phyloP scores from a whole-genome alignment of 2,329 filamentous ascomycete genomes.

The Chrysoporthe cubensis region DNA sequence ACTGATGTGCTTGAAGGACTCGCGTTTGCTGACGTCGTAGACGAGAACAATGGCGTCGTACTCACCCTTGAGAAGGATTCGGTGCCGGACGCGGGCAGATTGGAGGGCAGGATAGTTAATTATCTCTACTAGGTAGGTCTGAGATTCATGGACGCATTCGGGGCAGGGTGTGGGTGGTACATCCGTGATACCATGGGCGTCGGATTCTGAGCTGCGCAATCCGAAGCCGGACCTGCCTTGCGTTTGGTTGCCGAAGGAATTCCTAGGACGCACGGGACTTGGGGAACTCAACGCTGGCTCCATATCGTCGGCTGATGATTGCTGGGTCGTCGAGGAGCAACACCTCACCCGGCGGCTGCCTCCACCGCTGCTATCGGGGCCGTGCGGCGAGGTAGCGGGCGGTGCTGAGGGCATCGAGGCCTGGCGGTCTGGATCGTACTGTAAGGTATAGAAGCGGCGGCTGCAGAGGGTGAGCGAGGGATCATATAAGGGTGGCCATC shows the following conservation, averaged over 20 bases:
- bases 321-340: neutral
- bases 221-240: neutral
- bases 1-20: slow-evolving; percentile 31
- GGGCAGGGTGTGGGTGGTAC: slow-evolving; percentile 13
- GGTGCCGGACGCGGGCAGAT: slow-evolving; percentile 27
- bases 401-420: slow-evolving; percentile 7
- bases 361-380: neutral
- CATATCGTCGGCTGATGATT: slow-evolving; percentile 24
- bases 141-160: slow-evolving; percentile 29
- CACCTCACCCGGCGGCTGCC: neutral
- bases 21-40: slow-evolving; percentile 35
- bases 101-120: slow-evolving; percentile 37
- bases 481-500: slow-evolving; percentile 38
- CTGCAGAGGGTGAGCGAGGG: slow-evolving; percentile 37
- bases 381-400: neutral
- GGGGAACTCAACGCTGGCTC: slow-evolving; percentile 30
- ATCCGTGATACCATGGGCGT: too few species aligned
- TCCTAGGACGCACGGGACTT: neutral
- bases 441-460: slow-evolving; percentile 35
- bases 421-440: slow-evolving; percentile 4
- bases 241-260: neutral
- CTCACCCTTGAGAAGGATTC: slow-evolving; percentile 31
- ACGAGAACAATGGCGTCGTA: slow-evolving; percentile 38
- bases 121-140: slow-evolving; percentile 36
- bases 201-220: neutral